phyloP scores from a whole-genome alignment of 306 rosid genomes.

The Pterocarpus macrocarpus region DNA sequence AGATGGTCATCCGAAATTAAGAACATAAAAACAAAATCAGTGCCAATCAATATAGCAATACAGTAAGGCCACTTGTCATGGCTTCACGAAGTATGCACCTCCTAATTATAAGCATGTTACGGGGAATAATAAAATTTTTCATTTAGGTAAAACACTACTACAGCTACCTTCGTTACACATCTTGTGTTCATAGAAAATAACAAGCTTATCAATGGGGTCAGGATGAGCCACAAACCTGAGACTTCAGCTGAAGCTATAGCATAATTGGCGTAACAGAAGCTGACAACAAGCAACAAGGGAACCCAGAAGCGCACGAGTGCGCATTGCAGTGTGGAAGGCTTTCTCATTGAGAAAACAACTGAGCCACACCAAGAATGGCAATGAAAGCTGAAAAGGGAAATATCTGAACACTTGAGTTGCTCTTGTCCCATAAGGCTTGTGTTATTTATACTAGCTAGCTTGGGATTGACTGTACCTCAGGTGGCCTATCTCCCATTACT shows the following conservation, averaged over 20 bases:
- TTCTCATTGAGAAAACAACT: slow-evolving; percentile 20
- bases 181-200: no score
- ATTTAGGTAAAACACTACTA: no score
- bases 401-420: slow-evolving; percentile 16
- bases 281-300: slow-evolving; percentile 9
- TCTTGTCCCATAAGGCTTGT: not conserved
- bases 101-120: no score
- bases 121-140: no score
- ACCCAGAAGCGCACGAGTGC: slow-evolving; percentile 21
- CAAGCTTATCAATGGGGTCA: no score
- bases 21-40: no score
- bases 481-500: not conserved
- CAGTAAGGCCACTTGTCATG: no score
- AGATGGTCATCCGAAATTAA: no score
- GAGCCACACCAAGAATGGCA: not conserved
- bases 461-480: not conserved
- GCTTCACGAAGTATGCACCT: no score
- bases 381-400: not conserved
- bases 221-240: slow-evolving; percentile 21
- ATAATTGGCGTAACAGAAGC: not conserved
- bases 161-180: no score
- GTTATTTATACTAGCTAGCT: slow-evolving; percentile 38
- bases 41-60: no score
- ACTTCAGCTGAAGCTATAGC: slow-evolving; percentile 12
- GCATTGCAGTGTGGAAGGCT: not conserved